Evolutionary conservation across 2,329 filamentous ascomycete species (phyloP).

Genomic region (Calonectria multiphialidica): DNA sequence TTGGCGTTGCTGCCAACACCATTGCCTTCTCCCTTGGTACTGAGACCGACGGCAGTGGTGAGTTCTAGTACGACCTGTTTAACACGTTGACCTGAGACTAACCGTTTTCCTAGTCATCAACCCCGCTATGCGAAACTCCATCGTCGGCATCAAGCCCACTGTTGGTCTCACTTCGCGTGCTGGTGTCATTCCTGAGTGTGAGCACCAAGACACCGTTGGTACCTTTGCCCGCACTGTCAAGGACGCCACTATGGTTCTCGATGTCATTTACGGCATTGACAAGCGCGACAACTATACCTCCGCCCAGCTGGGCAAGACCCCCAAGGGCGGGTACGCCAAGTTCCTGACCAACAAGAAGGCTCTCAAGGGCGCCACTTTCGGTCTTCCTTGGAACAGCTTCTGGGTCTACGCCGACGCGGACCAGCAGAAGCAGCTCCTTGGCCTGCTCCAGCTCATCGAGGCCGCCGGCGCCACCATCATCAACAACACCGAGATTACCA

Average conservation of each 20-base stretch:
- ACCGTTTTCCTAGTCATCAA: constrained; percentile 67
- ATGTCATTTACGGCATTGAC: constrained; percentile 77
- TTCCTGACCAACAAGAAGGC: constrained; percentile 66
- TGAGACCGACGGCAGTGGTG: constrained; percentile 77
- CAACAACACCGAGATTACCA: constrained; percentile 77
- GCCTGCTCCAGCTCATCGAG: constrained; percentile 63
- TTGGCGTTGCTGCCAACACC: constrained; percentile 73
- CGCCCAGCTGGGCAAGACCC: constrained; percentile 66
- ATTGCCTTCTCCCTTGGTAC: constrained; percentile 77
- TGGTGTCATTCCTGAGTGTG: constrained; percentile 74
- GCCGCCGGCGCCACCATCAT: constrained; percentile 74
- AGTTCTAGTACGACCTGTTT: constrained; percentile 20
- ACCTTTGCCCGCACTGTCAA: constrained; percentile 74
- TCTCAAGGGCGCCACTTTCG: constrained; percentile 74
- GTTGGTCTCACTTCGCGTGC: constrained; percentile 77
- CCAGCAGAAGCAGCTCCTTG: constrained; percentile 65
- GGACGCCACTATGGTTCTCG: constrained; percentile 76
- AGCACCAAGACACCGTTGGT: constrained; percentile 78
- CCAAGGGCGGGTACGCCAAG: constrained; percentile 66
- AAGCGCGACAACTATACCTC: constrained; percentile 74
- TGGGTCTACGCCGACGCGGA: constrained; percentile 72
- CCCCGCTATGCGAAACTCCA: constrained; percentile 75
- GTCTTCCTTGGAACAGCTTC: constrained; percentile 79
- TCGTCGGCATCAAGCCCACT: constrained; percentile 83
- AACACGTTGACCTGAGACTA: background rate